Base-by-base conservation (phyloP, 441 rosid species). In the Geranium incanum region DNA sequence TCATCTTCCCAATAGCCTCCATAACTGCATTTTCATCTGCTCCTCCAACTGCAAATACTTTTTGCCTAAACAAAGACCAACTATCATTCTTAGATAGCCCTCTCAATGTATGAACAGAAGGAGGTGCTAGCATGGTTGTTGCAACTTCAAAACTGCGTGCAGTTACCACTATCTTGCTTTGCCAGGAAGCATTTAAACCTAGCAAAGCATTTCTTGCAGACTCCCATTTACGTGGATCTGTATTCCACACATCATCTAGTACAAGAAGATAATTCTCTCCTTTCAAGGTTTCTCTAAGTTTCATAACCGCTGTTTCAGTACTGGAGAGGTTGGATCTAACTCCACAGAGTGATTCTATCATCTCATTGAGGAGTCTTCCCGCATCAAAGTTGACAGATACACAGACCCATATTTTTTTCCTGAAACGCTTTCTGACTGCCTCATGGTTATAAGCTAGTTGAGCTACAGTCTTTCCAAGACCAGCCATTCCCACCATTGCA, bases 231-330 rank as follows among this genome's bases (percentile, higher is more conserved):
- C 15, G 8, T n/a, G 3, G 7, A 11, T 72, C 66, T 37, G 38
- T 45, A 37, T 72, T 72, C 75, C 75, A 72, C 66, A 72, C 75
- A 66, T 72, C 75, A 72, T 63, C 67, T 2, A 63, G 36, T 9
- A 63, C 67, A 63, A 63, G 67, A 0, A 63, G 11, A 63, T 63
- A 72, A 4, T 19, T 52, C 36, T 36, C 38, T n/a, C 52, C 70
- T 13, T 7, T 37, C 50, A 72, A 36, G 2, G 36, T 8, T 12
- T 72, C 66, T 43, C 33, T 5, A 5, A 72, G 68, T 4, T 15
- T 28, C 8, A 4, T n/a, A 15, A 66, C 16, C 1, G 67, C 5
- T 8, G 64, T 19, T 9, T 72, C 66, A 7, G 1, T 67, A 18
- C 36, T 67, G 2, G 7, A n/a, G 1, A 67, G 13, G 37, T 12